Percentiles rank a stretch among this genome's conserved stretches.
These are phyloP conservation scores for Nicotiana tabacum DNA, from an alignment of 257 asterid species.

Conservation along the genomic window DNA sequence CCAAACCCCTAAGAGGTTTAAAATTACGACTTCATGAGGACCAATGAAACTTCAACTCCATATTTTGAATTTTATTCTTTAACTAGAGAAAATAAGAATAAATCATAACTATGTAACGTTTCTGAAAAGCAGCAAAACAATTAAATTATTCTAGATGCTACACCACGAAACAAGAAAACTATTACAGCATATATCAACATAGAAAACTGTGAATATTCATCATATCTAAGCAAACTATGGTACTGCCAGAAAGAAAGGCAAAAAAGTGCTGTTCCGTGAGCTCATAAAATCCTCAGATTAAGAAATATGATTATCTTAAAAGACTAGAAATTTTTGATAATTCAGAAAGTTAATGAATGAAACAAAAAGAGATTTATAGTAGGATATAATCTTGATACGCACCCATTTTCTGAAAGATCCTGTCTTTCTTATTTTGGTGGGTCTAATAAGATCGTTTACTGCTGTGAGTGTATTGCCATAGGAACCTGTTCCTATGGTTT, in stretches of 20 bases:
- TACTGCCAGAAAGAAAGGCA: neutral
- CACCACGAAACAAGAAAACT: neutral
- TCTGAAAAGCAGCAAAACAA: neutral
- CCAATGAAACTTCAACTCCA: neutral
- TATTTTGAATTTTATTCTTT: neutral
- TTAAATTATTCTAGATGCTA: neutral
- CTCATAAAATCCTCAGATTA: neutral
- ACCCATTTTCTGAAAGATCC: neutral
- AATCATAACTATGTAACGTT: neutral
- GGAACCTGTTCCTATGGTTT: neutral
- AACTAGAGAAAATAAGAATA: neutral
- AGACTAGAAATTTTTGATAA: neutral
- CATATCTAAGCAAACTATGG: neutral
- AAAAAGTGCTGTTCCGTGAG: neutral
- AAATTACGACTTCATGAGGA: neutral
- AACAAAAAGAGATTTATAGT: neutral
- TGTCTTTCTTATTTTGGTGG: neutral
- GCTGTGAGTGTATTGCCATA: neutral
- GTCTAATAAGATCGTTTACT: slow-evolving; percentile 5
- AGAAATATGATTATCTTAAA: neutral
- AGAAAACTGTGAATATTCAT: neutral
- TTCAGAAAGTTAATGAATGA: neutral
- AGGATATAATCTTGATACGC: neutral
- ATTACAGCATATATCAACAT: neutral
- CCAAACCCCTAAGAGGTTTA: neutral